A percentile compares a stretch with the other conserved stretches of the same genome.
Evolutionary conservation across 2,329 filamentous ascomycete genomes (phyloP).

Genomic region (Sporothrix globosa): DNA sequence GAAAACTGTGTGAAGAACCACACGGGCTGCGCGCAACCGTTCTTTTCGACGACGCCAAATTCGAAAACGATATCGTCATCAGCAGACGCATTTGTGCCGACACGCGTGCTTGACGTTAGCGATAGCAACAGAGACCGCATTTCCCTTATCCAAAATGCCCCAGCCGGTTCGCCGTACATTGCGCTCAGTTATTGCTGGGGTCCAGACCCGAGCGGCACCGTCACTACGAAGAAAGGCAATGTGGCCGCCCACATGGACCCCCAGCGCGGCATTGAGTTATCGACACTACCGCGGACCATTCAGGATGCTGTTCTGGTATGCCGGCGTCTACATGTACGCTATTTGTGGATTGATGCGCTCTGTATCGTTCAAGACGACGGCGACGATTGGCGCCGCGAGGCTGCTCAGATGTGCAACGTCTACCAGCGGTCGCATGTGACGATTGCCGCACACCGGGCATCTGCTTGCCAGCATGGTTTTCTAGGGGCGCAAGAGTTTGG

Average conservation of each 20-base stretch:
- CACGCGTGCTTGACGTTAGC: conserved; percentile 1
- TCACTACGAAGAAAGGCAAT: conserved; percentile 18
- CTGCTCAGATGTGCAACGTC: conserved; percentile 26
- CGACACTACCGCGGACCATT: not conserved
- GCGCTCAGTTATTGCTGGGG: conserved; percentile 32
- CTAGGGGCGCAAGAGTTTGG: conserved; percentile 27
- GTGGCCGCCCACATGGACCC: conserved; percentile 22
- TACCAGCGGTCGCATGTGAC: conserved; percentile 31
- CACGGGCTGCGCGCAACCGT: not conserved
- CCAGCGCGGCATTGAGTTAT: not conserved
- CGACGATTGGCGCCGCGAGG: conserved; percentile 30
- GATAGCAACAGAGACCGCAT: conserved; percentile 6
- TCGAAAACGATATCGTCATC: too few relatives aligned
- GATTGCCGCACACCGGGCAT: conserved; percentile 21
- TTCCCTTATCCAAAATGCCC: not conserved
- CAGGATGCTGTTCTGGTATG: conserved; percentile 32
- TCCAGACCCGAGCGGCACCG: not conserved
- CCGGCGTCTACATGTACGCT: conserved; percentile 33
- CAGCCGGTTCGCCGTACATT: conserved; percentile 21
- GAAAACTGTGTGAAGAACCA: not conserved
- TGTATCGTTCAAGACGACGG: conserved; percentile 39
- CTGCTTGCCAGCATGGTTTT: conserved; percentile 29
- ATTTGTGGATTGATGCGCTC: conserved; percentile 40
- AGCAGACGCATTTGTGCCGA: not conserved
- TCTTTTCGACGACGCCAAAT: not conserved